These are phyloP conservation scores for Wallacemonas sp. DNA, from an alignment of 208 protist species.

Conservation along the genomic window DNA sequence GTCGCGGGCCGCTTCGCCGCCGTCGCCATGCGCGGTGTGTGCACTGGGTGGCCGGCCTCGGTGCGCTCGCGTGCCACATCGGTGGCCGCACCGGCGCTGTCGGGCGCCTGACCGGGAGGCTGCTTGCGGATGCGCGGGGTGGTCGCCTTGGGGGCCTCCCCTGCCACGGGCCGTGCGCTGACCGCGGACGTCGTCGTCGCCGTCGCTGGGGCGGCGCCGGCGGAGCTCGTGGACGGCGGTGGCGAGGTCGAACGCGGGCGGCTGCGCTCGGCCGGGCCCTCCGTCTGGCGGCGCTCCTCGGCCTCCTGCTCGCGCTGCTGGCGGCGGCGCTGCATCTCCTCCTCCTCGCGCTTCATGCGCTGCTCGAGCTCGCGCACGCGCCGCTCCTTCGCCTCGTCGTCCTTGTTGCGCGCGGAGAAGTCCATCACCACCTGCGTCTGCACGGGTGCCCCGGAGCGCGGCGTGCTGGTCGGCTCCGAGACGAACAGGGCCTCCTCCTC, in stretches of 20 bases:
- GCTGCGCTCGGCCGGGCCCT: background rate
- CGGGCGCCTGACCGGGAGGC: constrained; percentile 12
- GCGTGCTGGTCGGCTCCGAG: constrained; percentile 6
- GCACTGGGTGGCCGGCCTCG: constrained; percentile 45
- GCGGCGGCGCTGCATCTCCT: constrained; percentile 33
- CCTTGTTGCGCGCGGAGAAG: constrained; percentile 38
- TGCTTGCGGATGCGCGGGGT: constrained; percentile 16
- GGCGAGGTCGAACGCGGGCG: constrained; percentile 4
- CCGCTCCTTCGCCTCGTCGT: constrained; percentile 35
- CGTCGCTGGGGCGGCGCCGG: background rate
- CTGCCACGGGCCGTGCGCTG: background rate
- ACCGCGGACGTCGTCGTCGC: background rate
- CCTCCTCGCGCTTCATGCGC: constrained; percentile 45
- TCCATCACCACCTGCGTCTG: constrained; percentile 35
- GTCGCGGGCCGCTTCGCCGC: constrained; percentile 7
- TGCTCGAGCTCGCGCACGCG: constrained; percentile 46
- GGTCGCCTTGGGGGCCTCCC: constrained; percentile 4
- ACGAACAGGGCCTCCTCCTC: constrained; percentile 15
- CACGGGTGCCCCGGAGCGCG: constrained; percentile 9
- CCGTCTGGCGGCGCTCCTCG: constrained; percentile 14
- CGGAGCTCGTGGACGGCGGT: background rate
- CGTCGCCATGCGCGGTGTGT: constrained; percentile 50
- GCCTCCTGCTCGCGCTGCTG: constrained; percentile 31
- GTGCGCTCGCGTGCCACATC: constrained; percentile 36
- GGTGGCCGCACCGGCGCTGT: background rate